phyloP scores from a whole-genome alignment of 2,329 filamentous ascomycete genomes.

The Hyphodiscus sp. region DNA sequence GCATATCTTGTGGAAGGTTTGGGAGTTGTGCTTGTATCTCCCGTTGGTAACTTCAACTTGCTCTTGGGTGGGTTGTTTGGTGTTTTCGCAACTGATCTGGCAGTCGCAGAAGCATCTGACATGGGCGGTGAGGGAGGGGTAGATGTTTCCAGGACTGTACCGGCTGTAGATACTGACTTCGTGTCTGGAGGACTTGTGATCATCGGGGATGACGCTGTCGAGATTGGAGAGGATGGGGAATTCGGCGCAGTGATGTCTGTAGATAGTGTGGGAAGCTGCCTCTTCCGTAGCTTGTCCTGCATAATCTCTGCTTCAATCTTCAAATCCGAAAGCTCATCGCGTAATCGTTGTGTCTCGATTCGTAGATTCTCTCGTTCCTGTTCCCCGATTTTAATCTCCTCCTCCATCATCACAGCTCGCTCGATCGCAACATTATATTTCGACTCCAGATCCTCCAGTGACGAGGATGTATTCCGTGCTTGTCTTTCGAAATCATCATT shows the following conservation, averaged over 20 bases:
- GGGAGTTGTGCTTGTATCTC: slow-evolving; percentile 47
- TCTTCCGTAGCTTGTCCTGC: slow-evolving; percentile 84
- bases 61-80: slow-evolving; percentile 30
- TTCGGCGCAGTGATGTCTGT: slow-evolving; percentile 58
- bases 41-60: slow-evolving; percentile 49
- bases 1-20: slow-evolving; percentile 36
- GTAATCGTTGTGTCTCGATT: slow-evolving; percentile 83
- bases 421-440: slow-evolving; percentile 97
- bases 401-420: slow-evolving; percentile 84
- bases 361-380: slow-evolving; percentile 84
- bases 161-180: slow-evolving; percentile 55
- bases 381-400: slow-evolving; percentile 86
- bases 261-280: slow-evolving; percentile 52
- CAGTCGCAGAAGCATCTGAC: slow-evolving; percentile 65
- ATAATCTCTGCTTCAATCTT: slow-evolving; percentile 93
- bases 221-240: slow-evolving; percentile 63
- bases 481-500: slow-evolving; percentile 98
- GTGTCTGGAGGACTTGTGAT: slow-evolving; percentile 75
- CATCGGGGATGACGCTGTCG: slow-evolving; percentile 87
- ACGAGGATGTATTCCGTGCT: slow-evolving; percentile 90
- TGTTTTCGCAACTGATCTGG: slow-evolving; percentile 21
- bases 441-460: slow-evolving; percentile 91
- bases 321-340: slow-evolving; percentile 86
- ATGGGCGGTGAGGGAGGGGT: slow-evolving; percentile 92
- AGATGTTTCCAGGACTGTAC: slow-evolving; percentile 56